These are phyloP conservation scores for Kodamaea leandrae DNA, from an alignment of 805 yeast species.

Conservation along the genomic window DNA sequence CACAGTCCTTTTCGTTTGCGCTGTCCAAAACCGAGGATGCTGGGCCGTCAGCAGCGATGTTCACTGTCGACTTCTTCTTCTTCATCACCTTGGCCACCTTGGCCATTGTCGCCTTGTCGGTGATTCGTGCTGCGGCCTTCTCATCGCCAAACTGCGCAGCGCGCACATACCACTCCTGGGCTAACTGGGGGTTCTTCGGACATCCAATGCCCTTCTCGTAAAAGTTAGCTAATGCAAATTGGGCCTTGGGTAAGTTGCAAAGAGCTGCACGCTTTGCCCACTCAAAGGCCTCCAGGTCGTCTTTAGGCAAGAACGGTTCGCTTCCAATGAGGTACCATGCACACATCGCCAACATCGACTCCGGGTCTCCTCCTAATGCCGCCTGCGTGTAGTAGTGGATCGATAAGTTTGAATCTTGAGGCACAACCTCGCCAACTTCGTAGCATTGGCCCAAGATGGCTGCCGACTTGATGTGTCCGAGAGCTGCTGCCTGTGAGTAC, in stretches of 20 bases:
- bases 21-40: conserved; percentile 9
- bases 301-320: conserved; percentile 74
- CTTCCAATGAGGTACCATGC: conserved; percentile 96
- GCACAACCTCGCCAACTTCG: conserved; percentile 74
- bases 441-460: conserved; percentile 78
- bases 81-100: conserved; percentile 27
- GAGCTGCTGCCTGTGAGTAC: conserved; percentile 82
- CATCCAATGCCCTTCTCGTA: conserved; percentile 89
- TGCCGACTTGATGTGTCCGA: conserved; percentile 81
- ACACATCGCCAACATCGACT: conserved; percentile 88
- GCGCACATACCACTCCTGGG: conserved; percentile 70
- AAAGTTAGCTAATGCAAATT: conserved; percentile 79
- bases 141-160: conserved; percentile 63
- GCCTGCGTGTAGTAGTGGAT: conserved; percentile 93
- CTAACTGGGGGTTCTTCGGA: conserved; percentile 50
- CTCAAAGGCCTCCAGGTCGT: conserved; percentile 83
- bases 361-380: conserved; percentile 82
- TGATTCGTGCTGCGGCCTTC: conserved; percentile 33
- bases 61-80: conserved; percentile 21
- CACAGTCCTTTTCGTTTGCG: conserved; percentile 43
- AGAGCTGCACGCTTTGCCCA: conserved; percentile 92
- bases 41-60: conserved; percentile 9
- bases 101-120: conserved; percentile 30
- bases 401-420: conserved; percentile 76
- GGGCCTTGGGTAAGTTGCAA: conserved; percentile 74